Conservation (phyloP, 169 alveolate genomes). For the Eimeria tenella region DNA sequence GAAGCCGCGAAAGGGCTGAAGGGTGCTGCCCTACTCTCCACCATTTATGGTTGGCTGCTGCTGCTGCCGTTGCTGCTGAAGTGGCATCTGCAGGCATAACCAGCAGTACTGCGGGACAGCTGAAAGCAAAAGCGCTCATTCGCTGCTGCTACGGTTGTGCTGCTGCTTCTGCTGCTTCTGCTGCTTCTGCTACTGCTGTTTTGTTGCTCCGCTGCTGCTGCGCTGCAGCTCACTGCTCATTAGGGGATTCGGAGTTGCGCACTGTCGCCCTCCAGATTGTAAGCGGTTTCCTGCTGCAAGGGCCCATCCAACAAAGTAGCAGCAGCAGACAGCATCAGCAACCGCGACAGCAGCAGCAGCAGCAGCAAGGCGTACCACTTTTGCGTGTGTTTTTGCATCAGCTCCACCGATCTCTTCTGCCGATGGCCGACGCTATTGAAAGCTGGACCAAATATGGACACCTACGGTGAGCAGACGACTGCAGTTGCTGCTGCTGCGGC, state of each 20-base stretch:
- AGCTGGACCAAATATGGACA: conserved; percentile 32
- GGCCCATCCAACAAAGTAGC: not conserved
- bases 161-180: not conserved
- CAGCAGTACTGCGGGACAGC: not conserved
- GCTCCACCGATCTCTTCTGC: conserved; percentile 19
- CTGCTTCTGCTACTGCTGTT: conserved; percentile 6
- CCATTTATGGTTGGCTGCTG: conserved; percentile 63
- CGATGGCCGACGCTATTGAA: conserved; percentile 26
- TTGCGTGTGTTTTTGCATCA: not conserved
- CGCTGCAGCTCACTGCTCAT: conserved; percentile 43
- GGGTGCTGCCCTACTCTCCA: conserved; percentile 73
- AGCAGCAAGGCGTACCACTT: not conserved
- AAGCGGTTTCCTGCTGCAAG: not conserved
- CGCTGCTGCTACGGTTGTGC: conserved; percentile 5
- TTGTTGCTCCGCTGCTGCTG: not conserved
- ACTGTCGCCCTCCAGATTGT: conserved; percentile 41
- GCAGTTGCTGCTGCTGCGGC: not conserved
- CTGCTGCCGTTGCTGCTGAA: not conserved
- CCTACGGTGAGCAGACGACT: conserved; percentile 28
- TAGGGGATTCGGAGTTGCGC: conserved; percentile 21
- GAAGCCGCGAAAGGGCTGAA: conserved; percentile 63
- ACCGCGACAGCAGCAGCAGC: not conserved
- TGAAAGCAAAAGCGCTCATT: too few relatives aligned
- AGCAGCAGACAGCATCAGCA: conserved; percentile 13
- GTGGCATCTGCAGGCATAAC: not conserved